A percentile compares a stretch with the other conserved stretches of the same genome.
Evolutionary conservation across 176 grass and related monocot genomes (phyloP).

Genomic region (Poa annua): DNA sequence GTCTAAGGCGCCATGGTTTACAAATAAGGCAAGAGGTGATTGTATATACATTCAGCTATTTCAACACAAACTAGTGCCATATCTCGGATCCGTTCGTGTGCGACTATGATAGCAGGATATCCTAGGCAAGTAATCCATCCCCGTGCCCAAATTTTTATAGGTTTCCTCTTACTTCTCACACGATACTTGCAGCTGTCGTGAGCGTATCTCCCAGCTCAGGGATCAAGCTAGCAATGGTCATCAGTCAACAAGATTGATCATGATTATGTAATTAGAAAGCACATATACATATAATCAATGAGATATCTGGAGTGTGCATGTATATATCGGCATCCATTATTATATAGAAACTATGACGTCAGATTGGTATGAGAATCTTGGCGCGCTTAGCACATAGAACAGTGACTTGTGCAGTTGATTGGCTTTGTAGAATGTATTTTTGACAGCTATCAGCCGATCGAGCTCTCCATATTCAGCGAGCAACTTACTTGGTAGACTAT

Average conservation of each 20-base stretch:
- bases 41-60: background rate
- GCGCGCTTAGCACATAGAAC: background rate
- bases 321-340: background rate
- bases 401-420: conserved; percentile 9
- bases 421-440: background rate
- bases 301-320: background rate
- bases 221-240: conserved; percentile 19
- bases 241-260: background rate
- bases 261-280: background rate
- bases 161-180: background rate
- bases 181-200: background rate
- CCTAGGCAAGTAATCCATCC: conserved; percentile 5
- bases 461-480: conserved; percentile 33
- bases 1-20: too few species aligned
- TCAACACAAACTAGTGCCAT: background rate
- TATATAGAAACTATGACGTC: background rate
- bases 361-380: conserved; percentile 33
- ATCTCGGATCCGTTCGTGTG: background rate
- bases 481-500: conserved; percentile 21
- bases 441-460: conserved; percentile 26
- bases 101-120: background rate
- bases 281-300: background rate
- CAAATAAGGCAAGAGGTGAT: background rate
- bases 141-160: conserved; percentile 20
- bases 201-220: conserved; percentile 28